Base-by-base conservation (phyloP, 208 protist genomes). In the Acanthamoeba sp. region DNA sequence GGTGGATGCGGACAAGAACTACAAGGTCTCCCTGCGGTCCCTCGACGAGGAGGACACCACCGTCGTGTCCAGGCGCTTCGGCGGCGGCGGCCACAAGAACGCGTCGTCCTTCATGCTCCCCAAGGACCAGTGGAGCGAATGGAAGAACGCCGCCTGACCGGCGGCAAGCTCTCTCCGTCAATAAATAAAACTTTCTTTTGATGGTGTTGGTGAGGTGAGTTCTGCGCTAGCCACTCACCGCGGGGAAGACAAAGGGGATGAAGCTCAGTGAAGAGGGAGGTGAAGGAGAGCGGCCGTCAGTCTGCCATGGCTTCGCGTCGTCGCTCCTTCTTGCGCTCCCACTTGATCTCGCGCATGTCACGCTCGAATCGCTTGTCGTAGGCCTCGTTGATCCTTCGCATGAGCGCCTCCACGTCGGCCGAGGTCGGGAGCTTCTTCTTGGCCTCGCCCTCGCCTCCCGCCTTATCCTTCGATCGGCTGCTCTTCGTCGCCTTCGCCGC, bases 321-420 rank as follows among this genome's bases (percentile, higher is more conserved):
- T 34, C 76, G 76, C 45, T 85, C 76, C 42, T 85, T 52, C 45
- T 57, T 85, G 5, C 76, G 76, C 45, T 85, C 76, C 76, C 76
- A 85, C 27, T 27, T 32, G 12, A 85, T 1, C 76, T 85, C 76
- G 24, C 76, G 76, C 45, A 85, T 85, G 48, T 85, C 76, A 10
- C 76, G 76, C 24, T 85, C 76, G 76, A 85, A 85, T 52, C 76
- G 76, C 76, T 85, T 85, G 27, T 85, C 76, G 45, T 85, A 85
- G 76, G 42, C 76, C 12, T 27, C 76, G 29, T 85, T 85, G 27
- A 85, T 85, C 76, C 59, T 85, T 10, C 76, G 76, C 76, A 85
- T 85, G 10, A 85, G 76, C 45, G 76, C 76, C 36, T 50, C 76
- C 7, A 57, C 45, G 12, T 85, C 76, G 24, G 38, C 45, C 38